These are phyloP conservation scores for Chiua sp. DNA, from an alignment of 1,284 basidiomycete species.

Conservation along the genomic window DNA sequence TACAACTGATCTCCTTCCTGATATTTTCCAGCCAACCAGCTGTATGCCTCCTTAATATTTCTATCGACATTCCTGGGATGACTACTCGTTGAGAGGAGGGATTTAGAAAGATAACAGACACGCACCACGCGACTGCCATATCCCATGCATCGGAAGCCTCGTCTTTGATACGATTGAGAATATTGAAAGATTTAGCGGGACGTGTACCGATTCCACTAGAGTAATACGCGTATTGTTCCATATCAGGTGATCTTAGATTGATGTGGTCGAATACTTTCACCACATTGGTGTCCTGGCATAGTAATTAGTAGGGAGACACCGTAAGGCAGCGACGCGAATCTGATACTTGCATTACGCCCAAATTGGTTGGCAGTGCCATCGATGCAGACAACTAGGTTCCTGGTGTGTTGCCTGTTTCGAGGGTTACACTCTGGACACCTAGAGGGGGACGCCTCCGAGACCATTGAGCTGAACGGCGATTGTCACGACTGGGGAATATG, in stretches of 20 bases:
- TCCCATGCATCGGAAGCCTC: conserved; percentile 15
- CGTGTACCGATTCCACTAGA: conserved; percentile 39
- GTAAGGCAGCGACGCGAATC: background rate
- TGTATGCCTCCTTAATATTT: conserved; percentile 39
- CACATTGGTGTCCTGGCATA: conserved; percentile 32
- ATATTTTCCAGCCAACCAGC: conserved; percentile 46
- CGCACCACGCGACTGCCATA: background rate
- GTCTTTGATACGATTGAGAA: conserved; percentile 1
- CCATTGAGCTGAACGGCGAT: no score
- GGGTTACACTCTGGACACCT: background rate
- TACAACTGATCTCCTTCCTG: conserved; percentile 44
- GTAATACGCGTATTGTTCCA: conserved; percentile 33
- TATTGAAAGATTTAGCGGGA: conserved; percentile 7
- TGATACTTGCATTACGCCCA: background rate
- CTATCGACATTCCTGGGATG: conserved; percentile 15
- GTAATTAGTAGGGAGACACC: background rate
- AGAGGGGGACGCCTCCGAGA: background rate
- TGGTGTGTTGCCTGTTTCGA: background rate
- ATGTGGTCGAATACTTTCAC: conserved; percentile 28
- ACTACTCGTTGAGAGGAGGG: background rate
- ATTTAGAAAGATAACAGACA: background rate
- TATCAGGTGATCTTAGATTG: conserved; percentile 3
- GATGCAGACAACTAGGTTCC: background rate
- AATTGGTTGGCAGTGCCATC: background rate
- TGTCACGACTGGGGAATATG: no score